Evolutionary conservation across 495 filamentous ascomycete species (phyloP).

Genomic region (Schizothecium vesticola): DNA sequence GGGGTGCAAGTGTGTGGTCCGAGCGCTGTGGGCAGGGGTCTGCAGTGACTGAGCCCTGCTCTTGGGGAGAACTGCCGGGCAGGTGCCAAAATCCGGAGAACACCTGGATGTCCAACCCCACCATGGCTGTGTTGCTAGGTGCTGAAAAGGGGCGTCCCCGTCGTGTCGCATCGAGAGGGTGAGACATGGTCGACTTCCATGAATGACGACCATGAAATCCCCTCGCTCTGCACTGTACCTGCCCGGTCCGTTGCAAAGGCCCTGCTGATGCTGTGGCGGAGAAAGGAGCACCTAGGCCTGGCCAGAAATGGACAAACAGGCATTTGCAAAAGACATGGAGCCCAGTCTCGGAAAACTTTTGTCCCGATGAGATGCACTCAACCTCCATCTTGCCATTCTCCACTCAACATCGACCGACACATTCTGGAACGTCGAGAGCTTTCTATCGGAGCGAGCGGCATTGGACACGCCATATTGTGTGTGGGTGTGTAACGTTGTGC

Average conservation of each 20-base stretch:
- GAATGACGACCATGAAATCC: background rate
- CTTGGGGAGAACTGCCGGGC: background rate
- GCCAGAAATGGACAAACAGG: too few species aligned
- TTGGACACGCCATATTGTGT: background rate
- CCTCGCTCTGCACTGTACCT: background rate
- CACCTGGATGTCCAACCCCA: too few species aligned
- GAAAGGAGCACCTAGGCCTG: too few species aligned
- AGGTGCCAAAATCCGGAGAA: slow-evolving; percentile 3
- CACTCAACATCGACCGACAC: background rate
- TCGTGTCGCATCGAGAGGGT: background rate
- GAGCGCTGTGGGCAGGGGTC: background rate
- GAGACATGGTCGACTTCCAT: slow-evolving; percentile 2
- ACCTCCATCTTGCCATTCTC: background rate
- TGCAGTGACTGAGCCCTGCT: too few species aligned
- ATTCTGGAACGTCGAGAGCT: background rate
- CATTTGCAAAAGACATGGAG: too few species aligned
- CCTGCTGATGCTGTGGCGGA: too few species aligned
- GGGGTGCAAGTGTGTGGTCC: background rate
- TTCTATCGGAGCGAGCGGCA: background rate
- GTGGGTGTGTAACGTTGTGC: background rate
- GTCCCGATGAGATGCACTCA: too few species aligned
- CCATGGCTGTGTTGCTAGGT: background rate
- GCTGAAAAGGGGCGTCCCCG: slow-evolving; percentile 7
- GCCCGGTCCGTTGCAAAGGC: too few species aligned
- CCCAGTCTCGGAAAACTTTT: too few species aligned